Conservation (phyloP, 345 rosid genomes). For the Aquilaria malaccensis region DNA sequence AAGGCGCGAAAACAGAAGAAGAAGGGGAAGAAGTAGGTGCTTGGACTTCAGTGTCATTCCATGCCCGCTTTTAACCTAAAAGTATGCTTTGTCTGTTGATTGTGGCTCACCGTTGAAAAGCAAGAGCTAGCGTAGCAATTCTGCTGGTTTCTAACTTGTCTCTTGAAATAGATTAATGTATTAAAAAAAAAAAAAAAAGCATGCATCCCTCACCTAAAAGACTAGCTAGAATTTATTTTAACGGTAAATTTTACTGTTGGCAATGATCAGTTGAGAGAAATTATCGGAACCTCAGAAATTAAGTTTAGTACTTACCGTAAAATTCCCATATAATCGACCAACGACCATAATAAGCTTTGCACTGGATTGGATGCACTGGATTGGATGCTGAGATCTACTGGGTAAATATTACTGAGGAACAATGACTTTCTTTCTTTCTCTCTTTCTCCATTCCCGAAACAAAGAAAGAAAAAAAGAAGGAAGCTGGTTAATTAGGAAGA, state of each 20-base stretch:
- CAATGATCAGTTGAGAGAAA: too few species aligned
- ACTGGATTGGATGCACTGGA: slow-evolving; percentile 4
- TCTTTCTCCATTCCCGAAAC: slow-evolving; percentile 32
- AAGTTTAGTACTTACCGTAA: too few species aligned
- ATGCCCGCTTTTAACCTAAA: slow-evolving; percentile 40
- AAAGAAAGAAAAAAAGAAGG: slow-evolving; percentile 15
- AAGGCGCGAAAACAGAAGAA: too few species aligned
- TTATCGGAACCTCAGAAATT: too few species aligned
- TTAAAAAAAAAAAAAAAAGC: neutral
- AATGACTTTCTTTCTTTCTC: slow-evolving; percentile 4
- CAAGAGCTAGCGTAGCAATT: too few species aligned
- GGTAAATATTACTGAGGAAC: too few species aligned
- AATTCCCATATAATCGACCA: too few species aligned
- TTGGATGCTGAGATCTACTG: too few species aligned
- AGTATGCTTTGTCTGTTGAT: slow-evolving; percentile 11
- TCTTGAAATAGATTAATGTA: slow-evolving; percentile 15
- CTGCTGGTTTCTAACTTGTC: slow-evolving; percentile 3
- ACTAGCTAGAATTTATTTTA: too few species aligned
- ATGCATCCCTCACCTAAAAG: slow-evolving; percentile 5
- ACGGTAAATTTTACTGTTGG: too few species aligned
- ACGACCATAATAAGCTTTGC: too few species aligned
- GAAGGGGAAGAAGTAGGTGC: slow-evolving; percentile 20
- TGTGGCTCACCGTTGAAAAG: too few species aligned
- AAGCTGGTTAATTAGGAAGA: slow-evolving; percentile 6
- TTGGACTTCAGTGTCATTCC: slow-evolving; percentile 61